Percentiles rank a stretch among this genome's conserved stretches.
phyloP scores from a whole-genome alignment of 2,329 filamentous ascomycete genomes.

The Verticillium longisporum region DNA sequence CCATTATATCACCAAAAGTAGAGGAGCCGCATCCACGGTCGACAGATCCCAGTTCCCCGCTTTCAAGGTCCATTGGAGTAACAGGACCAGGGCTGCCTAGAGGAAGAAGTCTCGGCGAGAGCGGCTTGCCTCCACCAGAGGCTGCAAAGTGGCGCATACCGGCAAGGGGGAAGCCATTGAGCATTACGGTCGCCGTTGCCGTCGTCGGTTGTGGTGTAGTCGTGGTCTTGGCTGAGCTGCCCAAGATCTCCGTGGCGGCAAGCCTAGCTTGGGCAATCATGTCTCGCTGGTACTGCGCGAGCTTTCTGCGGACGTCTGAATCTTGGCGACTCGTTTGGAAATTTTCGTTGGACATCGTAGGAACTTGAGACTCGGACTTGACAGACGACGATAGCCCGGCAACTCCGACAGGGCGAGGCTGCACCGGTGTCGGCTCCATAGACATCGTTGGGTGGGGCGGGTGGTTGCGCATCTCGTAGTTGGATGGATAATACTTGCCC shows the following conservation, averaged over 20 bases:
- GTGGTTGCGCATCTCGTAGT: slow-evolving; percentile 42
- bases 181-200: slow-evolving; percentile 20
- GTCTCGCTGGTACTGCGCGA: slow-evolving; percentile 54
- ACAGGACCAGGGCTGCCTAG: slow-evolving; percentile 54
- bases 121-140: slow-evolving; percentile 36
- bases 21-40: slow-evolving; percentile 16
- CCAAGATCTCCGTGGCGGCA: slow-evolving; percentile 28
- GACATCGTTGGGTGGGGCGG: background rate
- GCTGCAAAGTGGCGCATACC: slow-evolving; percentile 28
- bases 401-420: background rate
- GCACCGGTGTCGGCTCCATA: background rate
- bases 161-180: slow-evolving; percentile 27
- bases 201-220: slow-evolving; percentile 17
- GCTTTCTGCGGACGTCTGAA: slow-evolving; percentile 41
- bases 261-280: slow-evolving; percentile 52
- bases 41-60: slow-evolving; percentile 29
- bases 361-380: slow-evolving; percentile 15
- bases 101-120: slow-evolving; percentile 42
- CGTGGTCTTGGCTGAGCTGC: slow-evolving; percentile 16
- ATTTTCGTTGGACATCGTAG: slow-evolving; percentile 13
- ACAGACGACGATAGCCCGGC: slow-evolving; percentile 4
- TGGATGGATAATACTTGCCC: slow-evolving; percentile 59
- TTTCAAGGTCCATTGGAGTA: slow-evolving; percentile 51
- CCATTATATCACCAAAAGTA: slow-evolving; percentile 18
- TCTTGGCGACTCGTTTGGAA: slow-evolving; percentile 26